Evolutionary conservation across 2,329 filamentous ascomycete species (phyloP).

Genomic region (Ascochyta koolunga): DNA sequence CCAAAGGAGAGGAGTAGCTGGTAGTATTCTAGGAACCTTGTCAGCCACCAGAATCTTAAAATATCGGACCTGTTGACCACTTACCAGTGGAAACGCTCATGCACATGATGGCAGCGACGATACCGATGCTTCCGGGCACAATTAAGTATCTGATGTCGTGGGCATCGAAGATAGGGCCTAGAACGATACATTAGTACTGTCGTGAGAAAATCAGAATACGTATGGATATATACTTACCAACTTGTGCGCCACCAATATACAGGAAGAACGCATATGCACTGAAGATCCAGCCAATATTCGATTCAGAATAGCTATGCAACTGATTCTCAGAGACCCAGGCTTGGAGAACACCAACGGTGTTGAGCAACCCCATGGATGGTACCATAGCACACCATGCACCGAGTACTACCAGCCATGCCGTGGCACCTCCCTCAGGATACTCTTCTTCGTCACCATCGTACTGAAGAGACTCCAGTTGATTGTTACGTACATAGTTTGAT

Average conservation of each 20-base stretch:
- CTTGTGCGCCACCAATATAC: constrained; percentile 44
- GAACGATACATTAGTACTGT: constrained; percentile 15
- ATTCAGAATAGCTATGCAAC: constrained; percentile 42
- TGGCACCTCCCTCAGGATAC: constrained; percentile 50
- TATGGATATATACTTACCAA: constrained; percentile 20
- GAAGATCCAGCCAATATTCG: constrained; percentile 52
- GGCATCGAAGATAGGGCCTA: constrained; percentile 48
- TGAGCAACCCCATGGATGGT: constrained; percentile 50
- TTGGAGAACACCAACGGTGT: constrained; percentile 49
- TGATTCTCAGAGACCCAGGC: constrained; percentile 49
- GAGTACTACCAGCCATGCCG: constrained; percentile 53
- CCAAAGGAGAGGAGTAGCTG: constrained; percentile 54
- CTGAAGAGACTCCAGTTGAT: constrained; percentile 3
- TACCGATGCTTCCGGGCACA: constrained; percentile 38
- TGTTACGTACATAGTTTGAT: background rate
- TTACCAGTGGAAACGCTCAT: constrained; percentile 36
- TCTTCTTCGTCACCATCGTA: constrained; percentile 5
- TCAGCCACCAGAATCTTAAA: background rate
- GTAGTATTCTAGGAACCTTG: constrained; percentile 44
- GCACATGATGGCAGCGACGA: constrained; percentile 37
- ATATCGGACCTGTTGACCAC: background rate
- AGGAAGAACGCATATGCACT: constrained; percentile 50
- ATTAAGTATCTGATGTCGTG: constrained; percentile 41
- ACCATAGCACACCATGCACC: constrained; percentile 52
- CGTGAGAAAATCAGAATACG: too few species aligned